Evolutionary conservation across 495 filamentous ascomycete genomes (phyloP), one percentile per base, ranked within the genome.

Genomic region (Ascobolus immersus): DNA sequence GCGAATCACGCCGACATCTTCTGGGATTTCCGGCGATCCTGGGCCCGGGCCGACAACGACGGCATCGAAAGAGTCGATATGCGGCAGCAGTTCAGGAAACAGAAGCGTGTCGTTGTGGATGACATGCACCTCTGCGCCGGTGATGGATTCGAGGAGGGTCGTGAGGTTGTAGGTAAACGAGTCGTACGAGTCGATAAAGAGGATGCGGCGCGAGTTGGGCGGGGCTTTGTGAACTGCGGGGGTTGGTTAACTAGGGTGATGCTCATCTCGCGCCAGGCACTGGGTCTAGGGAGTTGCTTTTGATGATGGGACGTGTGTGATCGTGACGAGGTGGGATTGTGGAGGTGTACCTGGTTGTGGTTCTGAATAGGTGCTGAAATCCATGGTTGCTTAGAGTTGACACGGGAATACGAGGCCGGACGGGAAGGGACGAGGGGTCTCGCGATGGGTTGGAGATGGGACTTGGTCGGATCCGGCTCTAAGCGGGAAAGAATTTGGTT

Each of bases 141-240:
- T 55, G 11, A 58, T 57, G 6, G 72, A 66, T 39, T 69, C 58
- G 12, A 93, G 61, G 42, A 86, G 67, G 11, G 71, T 62, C 28
- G 82, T 65, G 38, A 93, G 82, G 57, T 92, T 93, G 55, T 90
- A 77, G 27, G 82, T 72, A 56, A 92, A 93, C 34, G 82, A 92
- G 54, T 93, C 86, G 46, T 90, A 89, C 33, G 81, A 79, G 49
- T 96, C 86, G 27, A 96, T 54, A 51, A 86, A 81, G 28, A 96
- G 67, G 33, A 93, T 68, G 28, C 55, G 63, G 25, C 47, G 52
- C 28, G 28, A 10, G n/a, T 21, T 36, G 43, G 29, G 35, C n/a
- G 38, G 37, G n/a, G 8, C 12, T 32, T 8, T 32, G 13, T n/a
- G 27, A 21, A 17, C 2, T 2, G 12, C 17, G 29, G 29, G 29